phyloP scores from a whole-genome alignment of 257 asterid genomes.

The Catharanthus roseus region DNA sequence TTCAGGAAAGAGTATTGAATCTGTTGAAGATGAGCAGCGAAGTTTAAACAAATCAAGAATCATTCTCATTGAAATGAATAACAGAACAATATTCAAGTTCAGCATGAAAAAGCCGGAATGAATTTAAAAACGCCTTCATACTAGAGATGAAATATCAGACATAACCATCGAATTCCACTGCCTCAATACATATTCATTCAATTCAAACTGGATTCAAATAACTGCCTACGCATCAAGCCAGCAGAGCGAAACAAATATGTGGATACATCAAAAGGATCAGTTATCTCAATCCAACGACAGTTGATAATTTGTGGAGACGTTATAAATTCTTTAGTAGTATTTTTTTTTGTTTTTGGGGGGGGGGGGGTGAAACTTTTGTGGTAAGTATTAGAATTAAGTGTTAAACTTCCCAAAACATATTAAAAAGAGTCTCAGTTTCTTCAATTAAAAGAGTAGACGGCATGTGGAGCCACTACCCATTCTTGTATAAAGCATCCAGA shows the following conservation, averaged over 20 bases:
- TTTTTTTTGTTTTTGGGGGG: too few species aligned
- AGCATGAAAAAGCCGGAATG: neutral
- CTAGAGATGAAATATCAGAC: neutral
- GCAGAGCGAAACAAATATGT: neutral
- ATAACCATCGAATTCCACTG: neutral
- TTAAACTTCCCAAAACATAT: neutral
- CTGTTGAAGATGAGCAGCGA: constrained; percentile 44
- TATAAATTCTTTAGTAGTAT: neutral
- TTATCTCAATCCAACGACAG: neutral
- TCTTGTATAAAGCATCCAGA: neutral
- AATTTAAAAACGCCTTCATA: neutral
- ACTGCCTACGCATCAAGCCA: neutral
- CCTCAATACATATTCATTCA: too few species aligned
- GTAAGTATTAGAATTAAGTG: neutral
- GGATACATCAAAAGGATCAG: neutral
- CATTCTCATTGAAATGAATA: neutral
- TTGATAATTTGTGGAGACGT: neutral
- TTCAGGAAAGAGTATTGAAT: constrained; percentile 89
- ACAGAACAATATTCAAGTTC: neutral
- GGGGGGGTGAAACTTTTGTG: neutral
- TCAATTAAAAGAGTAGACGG: neutral
- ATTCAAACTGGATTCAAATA: neutral
- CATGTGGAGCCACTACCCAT: neutral
- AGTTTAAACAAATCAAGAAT: constrained; percentile 8
- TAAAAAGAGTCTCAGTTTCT: neutral